Evolutionary conservation across 768 basidiomycete genomes (phyloP), one percentile per base, ranked within the genome.

Genomic region (Jaapia argillacea): DNA sequence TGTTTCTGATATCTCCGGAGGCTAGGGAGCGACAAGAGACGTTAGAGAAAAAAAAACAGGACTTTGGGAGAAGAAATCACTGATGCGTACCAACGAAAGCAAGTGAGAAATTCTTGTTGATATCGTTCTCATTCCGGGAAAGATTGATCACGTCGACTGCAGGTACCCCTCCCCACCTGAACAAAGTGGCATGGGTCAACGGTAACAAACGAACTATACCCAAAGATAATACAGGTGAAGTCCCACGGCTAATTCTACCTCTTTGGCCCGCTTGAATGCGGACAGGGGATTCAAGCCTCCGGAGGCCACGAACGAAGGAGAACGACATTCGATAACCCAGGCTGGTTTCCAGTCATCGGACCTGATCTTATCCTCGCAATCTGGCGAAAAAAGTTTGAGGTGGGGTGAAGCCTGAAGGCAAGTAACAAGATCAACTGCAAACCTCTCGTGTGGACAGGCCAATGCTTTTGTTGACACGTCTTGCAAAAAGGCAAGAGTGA

Each of bases 1-100:
- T 46, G 42, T 72, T 61, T 25, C 72, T 63, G 38, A 74, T 57
- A 51, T 74, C 72, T 4, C 73, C 73, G 5, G 73, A 74, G 0
- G 70, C 72, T 74, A 37, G 1, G 46, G 49, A 16, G 36, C 41
- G 21, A 40, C 13, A 16, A 10, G 5, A n/a, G 14, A 18, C 33
- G 27, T 38, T 18, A 5, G 16, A 13, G n/a, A n/a, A 6, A 6
- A 16, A 22, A n/a, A 6, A 3, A 20, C 2, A 22, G 20, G 18
- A 12, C 12, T n/a, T n/a, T n/a, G 4, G 38, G 16, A 18, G 28
- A 21, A 6, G 26, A 26, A 20, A 28, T 21, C 10, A 12, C 45
- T 20, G 23, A 53, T n/a, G n/a, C n/a, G n/a, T n/a, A n/a, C 52
- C 50, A 22, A 49, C 35, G 24, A 48, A 54, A 3, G 48, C 50